phyloP scores from a whole-genome alignment of 768 basidiomycete species.

The Mycena galopus region DNA sequence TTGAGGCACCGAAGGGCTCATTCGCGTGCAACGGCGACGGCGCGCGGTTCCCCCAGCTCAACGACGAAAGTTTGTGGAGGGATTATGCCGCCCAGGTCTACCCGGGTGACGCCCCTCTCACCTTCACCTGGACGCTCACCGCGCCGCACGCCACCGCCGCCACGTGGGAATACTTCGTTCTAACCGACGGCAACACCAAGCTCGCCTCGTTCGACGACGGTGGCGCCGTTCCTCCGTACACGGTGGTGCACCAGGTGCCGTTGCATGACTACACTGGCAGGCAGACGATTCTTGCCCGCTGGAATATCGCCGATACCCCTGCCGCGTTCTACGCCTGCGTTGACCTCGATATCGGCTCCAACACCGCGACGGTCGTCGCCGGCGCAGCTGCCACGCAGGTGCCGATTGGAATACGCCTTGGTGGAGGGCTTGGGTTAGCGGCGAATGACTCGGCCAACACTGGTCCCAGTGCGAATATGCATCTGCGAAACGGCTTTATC shows the following conservation, averaged over 20 bases:
- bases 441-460: too few species aligned
- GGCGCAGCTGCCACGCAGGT: too few species aligned
- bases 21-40: not conserved
- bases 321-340: not conserved
- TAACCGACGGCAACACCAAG: not conserved
- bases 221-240: not conserved
- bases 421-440: too few species aligned
- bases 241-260: not conserved
- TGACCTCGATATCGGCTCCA: not conserved
- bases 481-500: too few species aligned
- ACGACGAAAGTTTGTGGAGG: not conserved
- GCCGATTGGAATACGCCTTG: too few species aligned
- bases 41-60: not conserved
- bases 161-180: not conserved
- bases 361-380: too few species aligned
- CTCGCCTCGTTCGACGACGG: not conserved
- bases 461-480: too few species aligned
- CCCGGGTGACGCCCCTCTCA: not conserved
- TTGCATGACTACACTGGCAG: not conserved
- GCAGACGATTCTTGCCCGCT: slow-evolving; percentile 1
- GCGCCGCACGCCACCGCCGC: not conserved
- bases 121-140: slow-evolving; percentile 1
- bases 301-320: not conserved
- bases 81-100: not conserved
- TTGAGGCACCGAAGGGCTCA: not conserved